Base-by-base conservation (phyloP, 2,329 filamentous ascomycete species). In the Ophiostoma perfectum region DNA sequence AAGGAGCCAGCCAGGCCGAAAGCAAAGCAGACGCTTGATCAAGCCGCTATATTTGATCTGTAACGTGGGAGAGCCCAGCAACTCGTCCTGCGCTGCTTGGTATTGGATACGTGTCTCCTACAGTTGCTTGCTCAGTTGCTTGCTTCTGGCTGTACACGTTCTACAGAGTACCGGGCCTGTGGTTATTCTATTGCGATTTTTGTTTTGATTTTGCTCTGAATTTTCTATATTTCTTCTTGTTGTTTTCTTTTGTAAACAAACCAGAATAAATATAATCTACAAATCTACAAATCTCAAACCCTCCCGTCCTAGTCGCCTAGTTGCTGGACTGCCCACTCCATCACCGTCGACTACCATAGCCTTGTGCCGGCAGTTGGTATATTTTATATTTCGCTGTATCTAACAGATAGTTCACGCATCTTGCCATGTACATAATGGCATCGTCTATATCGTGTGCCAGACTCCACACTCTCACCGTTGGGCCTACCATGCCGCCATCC, bases 361-460 rank as follows among this genome's bases (percentile, higher is more conserved):
- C 58, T 62, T 62, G 58, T 41, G 18, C 58, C 58, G 58, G 58
- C 58, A 62, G 58, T 62, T 62, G 58, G 58, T n/a, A 41, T 62
- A 41, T 41, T 62, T 41, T 41, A 41, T 62, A 62, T 60, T 39
- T 55, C 49, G 55, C 49, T 9, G 18, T 55, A 27, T 27, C 27
- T 27, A 1, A 55, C 49, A 55, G 18, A 55, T 55, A 55, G 49
- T 55, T 55, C 49, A 55, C 49, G 18, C 49, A 55, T 55, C n/a
- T 8, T 55, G n/a, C 12, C 49, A 27, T 49, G 47, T 16, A 6
- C 18, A 6, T 14, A 8, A 52, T 18, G 16, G 18, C 47, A 18
- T 49, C 14, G 45, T 16, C 5, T 47, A 16, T 16, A 47, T 47
- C 45, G 12, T 47, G 47, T 18, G 47, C 14, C 45, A 18, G 47